Evolutionary conservation across 2,329 filamentous ascomycete genomes (phyloP), one percentile per base, ranked within the genome.

Genomic region (Fusarium subglutinans): DNA sequence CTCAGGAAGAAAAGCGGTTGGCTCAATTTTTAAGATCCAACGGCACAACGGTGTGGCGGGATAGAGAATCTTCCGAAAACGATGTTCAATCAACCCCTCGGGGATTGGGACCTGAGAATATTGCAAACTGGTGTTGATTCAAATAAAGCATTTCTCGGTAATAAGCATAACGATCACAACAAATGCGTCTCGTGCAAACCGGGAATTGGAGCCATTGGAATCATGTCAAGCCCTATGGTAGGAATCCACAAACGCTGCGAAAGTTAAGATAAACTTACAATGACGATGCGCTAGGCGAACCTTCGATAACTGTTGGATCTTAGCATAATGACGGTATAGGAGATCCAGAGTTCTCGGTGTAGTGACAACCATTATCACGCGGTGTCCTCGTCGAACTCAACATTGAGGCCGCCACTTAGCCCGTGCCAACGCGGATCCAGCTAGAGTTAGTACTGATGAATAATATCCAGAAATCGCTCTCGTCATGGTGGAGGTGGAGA

Each of bases 321-420:
- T 20, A 66, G 30, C 61, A 70, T 48, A 45, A 76, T 76, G 74
- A 78, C 70, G 66, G 74, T 73, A 75, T 75, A 28, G 58, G 69
- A 55, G 24, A 63, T 53, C 50, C 69, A 55, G 24, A 54, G 51
- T 28, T 41, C 40, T 55, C 30, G 57, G 33, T 28, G 61, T 64
- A 69, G 40, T 63, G 28, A 45, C 50, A 40, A 40, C 43, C 63
- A 63, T 61, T 61, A 77, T 77, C 76, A 76, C 75, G 58, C 68
- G 64, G 69, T 69, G 56, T 58, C 44, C 51, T 50, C 60, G 18
- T 62, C 58, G 70, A 77, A 78, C 77, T 78, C 66, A 78, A 75
- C 41, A 68, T 78, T 78, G 76, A 78, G 77, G 76, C 77, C 77
- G 76, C 76, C 64, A 67, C 57, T 55, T 66, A 66, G 70, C 44